phyloP scores from a whole-genome alignment of 2,329 filamentous ascomycete species.

The Moelleriella libera region DNA sequence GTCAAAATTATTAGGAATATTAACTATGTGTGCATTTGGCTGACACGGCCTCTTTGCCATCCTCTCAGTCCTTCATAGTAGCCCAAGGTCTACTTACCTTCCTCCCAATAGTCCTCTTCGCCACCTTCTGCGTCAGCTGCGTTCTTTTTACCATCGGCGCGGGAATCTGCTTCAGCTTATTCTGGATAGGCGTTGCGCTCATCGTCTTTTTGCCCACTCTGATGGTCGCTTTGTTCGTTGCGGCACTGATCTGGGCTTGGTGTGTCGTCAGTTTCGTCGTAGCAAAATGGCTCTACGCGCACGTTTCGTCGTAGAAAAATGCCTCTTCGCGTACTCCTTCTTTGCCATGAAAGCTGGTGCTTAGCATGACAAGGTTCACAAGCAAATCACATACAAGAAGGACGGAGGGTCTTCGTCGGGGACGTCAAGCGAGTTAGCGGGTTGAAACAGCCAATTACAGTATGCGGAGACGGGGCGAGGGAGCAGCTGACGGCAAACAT shows the following conservation, averaged over 20 bases:
- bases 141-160: slow-evolving; percentile 47
- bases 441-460: no score
- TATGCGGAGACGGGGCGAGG: no score
- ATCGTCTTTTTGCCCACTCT: slow-evolving; percentile 55
- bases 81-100: slow-evolving; percentile 51
- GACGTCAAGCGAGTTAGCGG: slow-evolving; percentile 4
- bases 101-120: slow-evolving; percentile 55
- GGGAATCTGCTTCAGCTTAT: slow-evolving; percentile 50
- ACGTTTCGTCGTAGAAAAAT: slow-evolving; percentile 24
- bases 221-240: slow-evolving; percentile 48
- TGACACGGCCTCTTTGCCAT: no score
- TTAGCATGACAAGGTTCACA: slow-evolving; percentile 9
- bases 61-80: slow-evolving; percentile 48
- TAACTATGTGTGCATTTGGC: no score
- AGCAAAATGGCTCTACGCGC: slow-evolving; percentile 30
- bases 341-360: slow-evolving; percentile 7
- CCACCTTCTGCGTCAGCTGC: slow-evolving; percentile 48
- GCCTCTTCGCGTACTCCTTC: slow-evolving; percentile 28
- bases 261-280: slow-evolving; percentile 43
- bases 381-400: slow-evolving; percentile 8
- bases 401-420: slow-evolving; percentile 9
- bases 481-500: no score
- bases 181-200: slow-evolving; percentile 53
- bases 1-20: background rate
- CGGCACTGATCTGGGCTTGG: slow-evolving; percentile 54